These are phyloP conservation scores for Oryza rufipogon DNA, from an alignment of 176 grass and related monocot genomes.

Conservation along the genomic window DNA sequence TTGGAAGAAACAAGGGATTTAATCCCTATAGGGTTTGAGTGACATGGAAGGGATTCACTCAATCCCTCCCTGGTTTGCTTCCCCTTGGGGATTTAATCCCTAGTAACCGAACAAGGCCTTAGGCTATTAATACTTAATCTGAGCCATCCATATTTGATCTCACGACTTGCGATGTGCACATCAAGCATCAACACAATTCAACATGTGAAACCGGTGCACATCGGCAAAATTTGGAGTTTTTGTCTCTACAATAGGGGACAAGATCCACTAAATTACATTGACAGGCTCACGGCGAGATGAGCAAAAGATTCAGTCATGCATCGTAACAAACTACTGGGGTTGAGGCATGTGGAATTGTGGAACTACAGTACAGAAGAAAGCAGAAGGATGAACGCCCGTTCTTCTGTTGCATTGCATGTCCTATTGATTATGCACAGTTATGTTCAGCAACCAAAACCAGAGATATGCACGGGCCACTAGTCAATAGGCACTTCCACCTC, in stretches of 20 bases:
- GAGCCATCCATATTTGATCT: no score
- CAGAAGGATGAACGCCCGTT: neutral
- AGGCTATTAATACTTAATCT: no score
- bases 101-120: no score
- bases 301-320: neutral
- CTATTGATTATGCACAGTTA: constrained; percentile 2
- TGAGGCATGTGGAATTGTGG: neutral
- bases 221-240: neutral
- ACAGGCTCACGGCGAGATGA: neutral
- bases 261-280: neutral
- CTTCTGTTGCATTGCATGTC: neutral
- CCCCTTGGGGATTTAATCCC: no score
- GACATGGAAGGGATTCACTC: no score
- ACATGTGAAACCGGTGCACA: neutral
- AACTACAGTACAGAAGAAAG: constrained; percentile 3
- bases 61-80: no score
- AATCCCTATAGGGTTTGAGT: no score
- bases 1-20: no score
- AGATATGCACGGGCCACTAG: constrained; percentile 14
- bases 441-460: neutral
- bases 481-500: constrained; percentile 73
- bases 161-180: no score
- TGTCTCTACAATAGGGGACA: neutral
- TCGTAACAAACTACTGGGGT: neutral
- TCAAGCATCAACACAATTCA: neutral